Evolutionary conservation across 305 asterid species (phyloP).

Genomic region (Ilex paraguariensis): DNA sequence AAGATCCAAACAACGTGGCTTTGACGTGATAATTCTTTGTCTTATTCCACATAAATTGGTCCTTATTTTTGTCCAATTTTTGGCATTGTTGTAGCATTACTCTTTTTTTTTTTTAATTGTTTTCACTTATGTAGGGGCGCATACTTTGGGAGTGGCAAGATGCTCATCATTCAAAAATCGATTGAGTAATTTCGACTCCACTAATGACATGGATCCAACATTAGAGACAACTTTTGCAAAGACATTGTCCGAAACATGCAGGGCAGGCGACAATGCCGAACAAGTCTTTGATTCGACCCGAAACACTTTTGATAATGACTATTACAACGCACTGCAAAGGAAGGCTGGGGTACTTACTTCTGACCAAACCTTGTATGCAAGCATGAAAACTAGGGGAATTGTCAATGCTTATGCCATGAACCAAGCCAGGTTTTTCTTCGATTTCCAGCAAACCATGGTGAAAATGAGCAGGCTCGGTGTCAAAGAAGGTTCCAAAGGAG

Average conservation of each 20-base stretch:
- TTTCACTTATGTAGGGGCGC: constrained; percentile 44
- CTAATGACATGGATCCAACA: constrained; percentile 58
- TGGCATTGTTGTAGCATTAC: no score
- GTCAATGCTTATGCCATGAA: constrained; percentile 62
- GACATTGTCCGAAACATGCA: constrained; percentile 52
- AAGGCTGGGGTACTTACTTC: constrained; percentile 66
- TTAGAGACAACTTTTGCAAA: constrained; percentile 54
- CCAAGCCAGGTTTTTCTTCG: constrained; percentile 72
- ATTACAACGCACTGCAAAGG: constrained; percentile 50
- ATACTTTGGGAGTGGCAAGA: constrained; percentile 79
- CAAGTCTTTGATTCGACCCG: constrained; percentile 60
- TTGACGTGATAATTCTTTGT: no score
- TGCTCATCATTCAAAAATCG: constrained; percentile 85
- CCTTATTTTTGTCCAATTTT: no score
- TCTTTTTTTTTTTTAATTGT: background rate
- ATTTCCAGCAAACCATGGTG: constrained; percentile 72
- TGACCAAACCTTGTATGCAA: constrained; percentile 62
- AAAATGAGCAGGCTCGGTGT: constrained; percentile 74
- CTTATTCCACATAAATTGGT: no score
- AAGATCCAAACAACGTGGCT: no score
- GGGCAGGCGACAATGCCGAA: constrained; percentile 61
- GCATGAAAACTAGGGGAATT: constrained; percentile 46
- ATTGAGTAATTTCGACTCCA: constrained; percentile 56
- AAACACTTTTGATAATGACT: constrained; percentile 52
- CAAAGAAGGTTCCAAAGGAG: constrained; percentile 66